Evolutionary conservation across 306 rosid species (phyloP).

Genomic region (Sechiopsis laciniata): DNA sequence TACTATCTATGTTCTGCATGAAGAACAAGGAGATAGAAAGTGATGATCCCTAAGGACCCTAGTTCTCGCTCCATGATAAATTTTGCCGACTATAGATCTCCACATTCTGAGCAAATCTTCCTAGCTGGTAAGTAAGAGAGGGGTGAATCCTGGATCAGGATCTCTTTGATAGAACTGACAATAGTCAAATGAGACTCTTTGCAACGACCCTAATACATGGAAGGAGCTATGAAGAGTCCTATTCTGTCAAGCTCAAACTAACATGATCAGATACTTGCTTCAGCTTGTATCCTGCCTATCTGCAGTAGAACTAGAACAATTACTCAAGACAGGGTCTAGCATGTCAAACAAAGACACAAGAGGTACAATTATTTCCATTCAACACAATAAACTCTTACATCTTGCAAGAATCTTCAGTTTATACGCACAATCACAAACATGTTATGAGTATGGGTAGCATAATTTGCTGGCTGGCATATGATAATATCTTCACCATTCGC

Average conservation of each 20-base stretch:
- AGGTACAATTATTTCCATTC: slow-evolving; percentile 5
- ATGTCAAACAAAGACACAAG: not conserved
- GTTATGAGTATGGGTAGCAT: not conserved
- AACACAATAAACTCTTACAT: slow-evolving; percentile 1
- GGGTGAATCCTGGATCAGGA: not conserved
- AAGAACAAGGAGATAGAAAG: not conserved
- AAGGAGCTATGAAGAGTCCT: not conserved
- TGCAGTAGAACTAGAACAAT: not conserved
- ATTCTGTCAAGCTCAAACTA: not conserved
- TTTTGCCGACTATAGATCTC: not conserved
- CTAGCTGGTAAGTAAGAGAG: not conserved
- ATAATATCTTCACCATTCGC: not conserved
- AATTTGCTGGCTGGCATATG: not conserved
- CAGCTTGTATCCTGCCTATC: not conserved
- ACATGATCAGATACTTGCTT: not conserved
- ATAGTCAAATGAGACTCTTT: not conserved
- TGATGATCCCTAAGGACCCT: not conserved
- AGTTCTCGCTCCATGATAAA: not conserved
- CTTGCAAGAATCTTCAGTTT: not conserved
- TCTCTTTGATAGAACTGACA: not conserved
- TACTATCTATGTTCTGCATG: not conserved
- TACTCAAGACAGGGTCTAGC: not conserved
- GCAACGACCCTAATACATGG: not conserved
- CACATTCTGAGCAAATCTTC: not conserved
- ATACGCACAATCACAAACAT: not conserved